Evolutionary conservation across 441 rosid genomes (phyloP).

Genomic region (Viola pubescens): DNA sequence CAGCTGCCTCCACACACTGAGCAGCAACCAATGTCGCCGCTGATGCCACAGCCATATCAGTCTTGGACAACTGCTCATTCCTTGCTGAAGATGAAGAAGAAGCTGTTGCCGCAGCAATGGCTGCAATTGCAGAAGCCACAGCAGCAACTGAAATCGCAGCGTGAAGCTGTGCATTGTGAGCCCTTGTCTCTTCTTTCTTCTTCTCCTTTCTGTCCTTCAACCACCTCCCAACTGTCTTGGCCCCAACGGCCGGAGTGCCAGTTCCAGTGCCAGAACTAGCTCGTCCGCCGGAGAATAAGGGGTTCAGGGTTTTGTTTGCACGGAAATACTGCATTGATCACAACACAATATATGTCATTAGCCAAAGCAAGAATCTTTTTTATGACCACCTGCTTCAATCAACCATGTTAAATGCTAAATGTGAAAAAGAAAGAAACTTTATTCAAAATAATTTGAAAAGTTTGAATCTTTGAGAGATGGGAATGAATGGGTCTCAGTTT

Average conservation of each 20-base stretch:
- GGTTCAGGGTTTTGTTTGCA: constrained; percentile 64
- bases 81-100: constrained; percentile 48
- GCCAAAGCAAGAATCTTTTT: no score
- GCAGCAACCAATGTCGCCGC: constrained; percentile 91
- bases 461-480: no score
- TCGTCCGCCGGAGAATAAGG: constrained; percentile 51
- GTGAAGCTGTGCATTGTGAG: constrained; percentile 80
- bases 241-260: constrained; percentile 44
- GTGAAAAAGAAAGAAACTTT: no score
- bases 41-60: constrained; percentile 79
- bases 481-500: no score
- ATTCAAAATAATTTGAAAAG: no score
- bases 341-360: no score
- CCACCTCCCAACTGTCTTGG: constrained; percentile 92
- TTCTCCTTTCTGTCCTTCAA: constrained; percentile 85
- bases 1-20: constrained; percentile 92
- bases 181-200: constrained; percentile 79
- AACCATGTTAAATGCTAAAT: no score
- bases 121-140: constrained; percentile 81
- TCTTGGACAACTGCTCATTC: constrained; percentile 58
- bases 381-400: no score
- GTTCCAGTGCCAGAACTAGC: constrained; percentile 41
- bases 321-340: constrained; percentile 57
- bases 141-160: constrained; percentile 88
- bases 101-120: constrained; percentile 69